Conservation (phyloP, 148 eudicot genomes). For the Bassia scoparia region DNA sequence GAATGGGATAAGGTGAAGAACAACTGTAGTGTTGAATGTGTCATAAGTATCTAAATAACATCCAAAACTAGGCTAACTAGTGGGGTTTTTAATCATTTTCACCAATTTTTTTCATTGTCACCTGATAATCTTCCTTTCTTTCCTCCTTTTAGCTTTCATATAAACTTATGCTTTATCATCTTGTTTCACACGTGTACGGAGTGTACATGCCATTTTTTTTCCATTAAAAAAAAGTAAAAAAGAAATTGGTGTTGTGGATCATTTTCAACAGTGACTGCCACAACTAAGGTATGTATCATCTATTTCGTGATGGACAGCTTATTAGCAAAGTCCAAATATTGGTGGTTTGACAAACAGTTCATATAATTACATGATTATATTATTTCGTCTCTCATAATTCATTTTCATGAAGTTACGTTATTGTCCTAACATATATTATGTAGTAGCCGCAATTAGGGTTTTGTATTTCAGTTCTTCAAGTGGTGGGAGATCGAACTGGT, state of each 20-base stretch:
- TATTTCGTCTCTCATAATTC: background rate
- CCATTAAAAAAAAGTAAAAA: too few species aligned
- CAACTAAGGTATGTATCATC: background rate
- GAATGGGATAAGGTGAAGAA: background rate
- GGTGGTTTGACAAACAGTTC: background rate
- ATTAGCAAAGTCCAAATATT: background rate
- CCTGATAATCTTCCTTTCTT: background rate
- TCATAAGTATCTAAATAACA: too few species aligned
- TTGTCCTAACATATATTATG: background rate
- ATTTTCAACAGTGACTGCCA: constrained; percentile 5
- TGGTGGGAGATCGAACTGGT: too few species aligned
- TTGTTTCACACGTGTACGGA: constrained; percentile 7
- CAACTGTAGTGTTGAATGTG: too few species aligned
- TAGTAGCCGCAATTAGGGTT: too few species aligned
- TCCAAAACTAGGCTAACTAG: too few species aligned
- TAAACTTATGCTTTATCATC: background rate
- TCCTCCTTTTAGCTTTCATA: too few species aligned
- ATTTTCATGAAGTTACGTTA: constrained; percentile 11
- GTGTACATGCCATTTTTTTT: background rate
- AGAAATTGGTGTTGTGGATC: too few species aligned
- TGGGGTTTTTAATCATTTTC: too few species aligned
- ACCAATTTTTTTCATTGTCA: background rate
- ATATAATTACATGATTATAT: background rate
- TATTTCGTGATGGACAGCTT: constrained; percentile 14
- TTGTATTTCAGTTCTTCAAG: too few species aligned